Percentiles rank a stretch among this genome's conserved stretches.
These are phyloP conservation scores for Phytophthora capsici DNA, from an alignment of 352 stramenopile genomes.

Conservation along the genomic window DNA sequence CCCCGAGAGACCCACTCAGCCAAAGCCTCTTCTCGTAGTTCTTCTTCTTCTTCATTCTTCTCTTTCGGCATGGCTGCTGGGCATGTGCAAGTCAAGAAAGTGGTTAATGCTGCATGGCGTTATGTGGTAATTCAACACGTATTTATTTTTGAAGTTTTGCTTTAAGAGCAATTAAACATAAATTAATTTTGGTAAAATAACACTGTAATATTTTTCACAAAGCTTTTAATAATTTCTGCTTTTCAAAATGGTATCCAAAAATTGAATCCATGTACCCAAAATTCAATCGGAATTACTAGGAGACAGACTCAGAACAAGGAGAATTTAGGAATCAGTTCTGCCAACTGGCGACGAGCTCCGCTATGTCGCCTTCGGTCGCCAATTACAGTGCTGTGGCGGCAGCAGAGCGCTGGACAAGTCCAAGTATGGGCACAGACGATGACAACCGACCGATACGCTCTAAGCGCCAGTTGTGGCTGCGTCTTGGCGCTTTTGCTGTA, in stretches of 20 bases:
- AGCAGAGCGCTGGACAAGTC: constrained; percentile 14
- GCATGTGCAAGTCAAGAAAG: constrained; percentile 7
- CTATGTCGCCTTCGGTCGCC: constrained; percentile 27
- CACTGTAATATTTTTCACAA: too few species aligned
- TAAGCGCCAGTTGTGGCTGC: constrained; percentile 32
- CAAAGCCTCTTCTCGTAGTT: constrained; percentile 75
- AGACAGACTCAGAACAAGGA: too few species aligned
- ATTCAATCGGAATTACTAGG: too few species aligned
- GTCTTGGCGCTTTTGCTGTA: constrained; percentile 22
- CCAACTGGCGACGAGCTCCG: too few species aligned
- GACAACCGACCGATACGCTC: not conserved
- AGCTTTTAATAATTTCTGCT: too few species aligned
- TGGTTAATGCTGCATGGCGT: constrained; percentile 13
- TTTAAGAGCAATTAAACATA: too few species aligned
- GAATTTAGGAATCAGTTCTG: too few species aligned
- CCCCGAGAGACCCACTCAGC: constrained; percentile 77
- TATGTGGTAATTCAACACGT: too few species aligned
- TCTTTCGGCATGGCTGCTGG: constrained; percentile 16
- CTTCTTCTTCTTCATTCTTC: constrained; percentile 41
- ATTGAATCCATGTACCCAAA: too few species aligned
- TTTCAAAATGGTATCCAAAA: too few species aligned
- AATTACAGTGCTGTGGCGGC: constrained; percentile 30
- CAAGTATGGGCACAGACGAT: constrained; percentile 10
- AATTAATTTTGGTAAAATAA: too few species aligned
- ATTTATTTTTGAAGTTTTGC: too few species aligned